phyloP scores from a whole-genome alignment of 768 basidiomycete genomes.

The Psilocybe cyanescens region DNA sequence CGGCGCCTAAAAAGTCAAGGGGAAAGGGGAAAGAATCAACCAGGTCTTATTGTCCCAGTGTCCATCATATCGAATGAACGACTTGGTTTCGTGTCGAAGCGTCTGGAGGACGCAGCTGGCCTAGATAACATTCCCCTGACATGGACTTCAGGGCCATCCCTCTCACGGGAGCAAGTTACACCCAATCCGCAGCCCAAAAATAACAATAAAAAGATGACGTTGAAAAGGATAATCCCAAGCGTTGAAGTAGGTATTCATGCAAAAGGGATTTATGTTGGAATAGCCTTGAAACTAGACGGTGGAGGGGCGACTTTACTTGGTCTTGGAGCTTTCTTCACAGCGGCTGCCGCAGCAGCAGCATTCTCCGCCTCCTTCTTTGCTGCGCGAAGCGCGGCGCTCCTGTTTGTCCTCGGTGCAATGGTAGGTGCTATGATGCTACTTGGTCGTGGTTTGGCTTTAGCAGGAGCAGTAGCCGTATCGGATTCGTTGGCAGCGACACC shows the following conservation, averaged over 20 bases:
- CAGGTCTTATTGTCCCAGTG: neutral
- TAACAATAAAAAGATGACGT: neutral
- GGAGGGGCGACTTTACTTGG: slow-evolving; percentile 29
- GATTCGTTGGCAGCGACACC: slow-evolving; percentile 7
- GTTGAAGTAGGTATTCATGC: too few species aligned
- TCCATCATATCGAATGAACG: neutral
- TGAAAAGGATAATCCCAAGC: neutral
- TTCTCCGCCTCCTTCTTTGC: slow-evolving; percentile 67
- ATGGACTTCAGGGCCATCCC: neutral
- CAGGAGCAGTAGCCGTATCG: slow-evolving; percentile 15
- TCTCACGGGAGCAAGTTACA: neutral
- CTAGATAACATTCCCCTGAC: neutral
- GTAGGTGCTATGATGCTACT: slow-evolving; percentile 62
- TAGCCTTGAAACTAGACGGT: slow-evolving; percentile 45
- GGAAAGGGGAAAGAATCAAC: neutral
- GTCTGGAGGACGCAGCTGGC: neutral
- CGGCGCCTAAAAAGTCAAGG: slow-evolving; percentile 8
- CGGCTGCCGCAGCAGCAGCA: slow-evolving; percentile 46
- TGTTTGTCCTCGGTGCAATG: slow-evolving; percentile 73
- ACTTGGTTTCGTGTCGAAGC: neutral
- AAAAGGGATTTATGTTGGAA: slow-evolving; percentile 21
- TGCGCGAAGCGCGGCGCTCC: slow-evolving; percentile 69
- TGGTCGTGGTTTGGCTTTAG: slow-evolving; percentile 50
- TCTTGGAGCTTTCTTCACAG: slow-evolving; percentile 37
- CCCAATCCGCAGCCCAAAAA: neutral